These are phyloP conservation scores for Letharia columbiana DNA, from an alignment of 495 filamentous ascomycete species.

Conservation along the genomic window DNA sequence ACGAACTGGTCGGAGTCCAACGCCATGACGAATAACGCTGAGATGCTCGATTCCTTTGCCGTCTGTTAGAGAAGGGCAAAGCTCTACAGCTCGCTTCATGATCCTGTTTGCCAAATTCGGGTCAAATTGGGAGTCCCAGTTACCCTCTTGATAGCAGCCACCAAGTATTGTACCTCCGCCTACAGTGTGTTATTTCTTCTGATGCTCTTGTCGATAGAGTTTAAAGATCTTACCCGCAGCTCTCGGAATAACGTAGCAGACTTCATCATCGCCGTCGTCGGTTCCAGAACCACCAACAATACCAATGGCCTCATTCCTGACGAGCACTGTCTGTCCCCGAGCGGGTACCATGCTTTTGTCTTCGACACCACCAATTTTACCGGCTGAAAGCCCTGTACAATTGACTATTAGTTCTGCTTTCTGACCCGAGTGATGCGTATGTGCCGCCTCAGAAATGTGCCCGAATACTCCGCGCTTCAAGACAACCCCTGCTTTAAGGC, in stretches of 20 bases:
- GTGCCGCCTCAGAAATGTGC: conserved; percentile 65
- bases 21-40: conserved; percentile 79
- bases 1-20: conserved; percentile 74
- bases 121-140: conserved; percentile 77
- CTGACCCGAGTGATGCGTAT: conserved; percentile 51
- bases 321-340: conserved; percentile 81
- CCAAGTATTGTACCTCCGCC: conserved; percentile 74
- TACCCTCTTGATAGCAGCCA: conserved; percentile 73
- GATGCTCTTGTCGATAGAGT: not conserved
- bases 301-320: conserved; percentile 67
- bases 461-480: conserved; percentile 52
- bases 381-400: conserved; percentile 72
- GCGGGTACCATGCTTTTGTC: conserved; percentile 67
- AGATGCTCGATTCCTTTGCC: conserved; percentile 74
- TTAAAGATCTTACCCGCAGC: conserved; percentile 48
- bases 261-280: conserved; percentile 72
- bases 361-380: conserved; percentile 70
- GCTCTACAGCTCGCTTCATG: conserved; percentile 72
- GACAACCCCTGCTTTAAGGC: conserved; percentile 56
- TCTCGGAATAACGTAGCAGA: conserved; percentile 86
- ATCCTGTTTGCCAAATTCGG: conserved; percentile 74
- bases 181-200: conserved; percentile 13
- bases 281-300: conserved; percentile 66
- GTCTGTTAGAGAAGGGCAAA: conserved; percentile 62
- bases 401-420: conserved; percentile 72